Conservation (phyloP, 345 rosid genomes). For the Arabidopsis thaliana region TAIR10.1 NC_003076.8:24268501-24269000, state of each 20-base stretch:
- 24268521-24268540: conserved; percentile 49
- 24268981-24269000: conserved; percentile 57
- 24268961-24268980: conserved; percentile 64
- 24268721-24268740: conserved; percentile 69
- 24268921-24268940: conserved; percentile 13
- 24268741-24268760: conserved; percentile 46
- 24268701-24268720: conserved; percentile 43
- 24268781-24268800: conserved; percentile 47
- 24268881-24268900: conserved; percentile 34
- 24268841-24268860: conserved; percentile 20
- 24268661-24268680: conserved; percentile 57
- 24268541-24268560: conserved; percentile 28
- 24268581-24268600: conserved; percentile 70
- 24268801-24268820: conserved; percentile 49
- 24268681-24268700: conserved; percentile 52
- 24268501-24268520: conserved; percentile 42
- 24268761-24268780: conserved; percentile 72
- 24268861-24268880: conserved; percentile 10
- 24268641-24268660: conserved; percentile 42
- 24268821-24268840: conserved; percentile 63
- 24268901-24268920: conserved; percentile 21
- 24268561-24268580: conserved; percentile 49
- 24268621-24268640: conserved; percentile 55
- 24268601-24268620: conserved; percentile 49
- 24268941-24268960: conserved; percentile 56